Percentiles rank a stretch among this genome's conserved stretches.
Evolutionary conservation across 345 rosid species (phyloP).

Genomic region (Populus davidiana): DNA sequence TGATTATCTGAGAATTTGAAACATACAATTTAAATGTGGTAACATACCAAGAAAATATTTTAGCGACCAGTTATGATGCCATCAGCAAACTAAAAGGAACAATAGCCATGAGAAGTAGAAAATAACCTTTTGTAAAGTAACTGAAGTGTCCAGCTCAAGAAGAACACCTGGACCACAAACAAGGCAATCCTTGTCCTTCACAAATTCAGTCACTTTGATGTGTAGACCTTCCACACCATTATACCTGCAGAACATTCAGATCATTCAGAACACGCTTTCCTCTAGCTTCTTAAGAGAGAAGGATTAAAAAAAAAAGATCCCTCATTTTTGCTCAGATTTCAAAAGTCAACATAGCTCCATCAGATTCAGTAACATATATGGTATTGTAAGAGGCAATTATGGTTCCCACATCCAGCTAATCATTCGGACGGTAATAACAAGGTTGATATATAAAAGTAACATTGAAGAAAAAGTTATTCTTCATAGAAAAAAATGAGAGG

Average conservation of each 20-base stretch:
- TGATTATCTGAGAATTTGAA: background rate
- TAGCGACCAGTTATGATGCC: background rate
- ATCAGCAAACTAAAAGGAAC: background rate
- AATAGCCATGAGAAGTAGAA: background rate
- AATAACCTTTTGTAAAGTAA: slow-evolving; percentile 74
- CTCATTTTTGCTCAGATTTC: background rate
- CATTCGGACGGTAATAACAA: background rate
- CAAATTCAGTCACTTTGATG: slow-evolving; percentile 76
- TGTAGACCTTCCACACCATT: slow-evolving; percentile 91
- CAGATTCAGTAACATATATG: background rate
- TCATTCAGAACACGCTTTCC: background rate
- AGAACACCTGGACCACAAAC: slow-evolving; percentile 96
- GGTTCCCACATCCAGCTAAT: background rate
- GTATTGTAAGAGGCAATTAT: background rate
- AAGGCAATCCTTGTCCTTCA: slow-evolving; percentile 76
- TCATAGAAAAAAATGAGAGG: background rate
- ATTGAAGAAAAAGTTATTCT: background rate
- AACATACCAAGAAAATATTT: background rate
- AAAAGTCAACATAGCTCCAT: no score
- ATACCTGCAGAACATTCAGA: slow-evolving; percentile 46
- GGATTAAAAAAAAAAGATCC: background rate
- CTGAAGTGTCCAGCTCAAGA: slow-evolving; percentile 65
- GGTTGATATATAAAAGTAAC: background rate
- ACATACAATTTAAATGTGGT: no score
- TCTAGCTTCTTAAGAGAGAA: background rate